Percentiles rank a stretch among this genome's conserved stretches.
phyloP scores from a whole-genome alignment of 495 filamentous ascomycete genomes.

The Annulohypoxylon stygium region DNA sequence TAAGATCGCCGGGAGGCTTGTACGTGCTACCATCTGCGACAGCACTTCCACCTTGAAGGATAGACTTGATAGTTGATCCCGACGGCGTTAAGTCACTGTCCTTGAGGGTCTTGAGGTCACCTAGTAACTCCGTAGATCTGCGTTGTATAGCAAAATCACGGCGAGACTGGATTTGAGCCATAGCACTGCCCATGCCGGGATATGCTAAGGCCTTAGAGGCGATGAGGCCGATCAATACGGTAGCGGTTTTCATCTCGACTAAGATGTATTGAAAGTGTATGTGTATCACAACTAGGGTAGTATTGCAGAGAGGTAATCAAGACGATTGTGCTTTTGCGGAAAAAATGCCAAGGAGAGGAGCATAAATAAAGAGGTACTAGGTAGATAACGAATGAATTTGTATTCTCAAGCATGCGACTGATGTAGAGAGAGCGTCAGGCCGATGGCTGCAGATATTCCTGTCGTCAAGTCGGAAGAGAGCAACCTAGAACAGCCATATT shows the following conservation, averaged over 20 bases:
- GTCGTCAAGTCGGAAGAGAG: slow-evolving; percentile 1
- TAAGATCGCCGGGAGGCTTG: slow-evolving; percentile 42
- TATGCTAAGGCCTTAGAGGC: slow-evolving; percentile 37
- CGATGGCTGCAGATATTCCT: slow-evolving; percentile 18
- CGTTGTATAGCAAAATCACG: slow-evolving; percentile 29
- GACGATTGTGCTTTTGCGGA: neutral
- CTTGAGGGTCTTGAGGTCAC: slow-evolving; percentile 49
- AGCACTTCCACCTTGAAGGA: slow-evolving; percentile 47
- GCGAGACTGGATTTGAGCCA: slow-evolving; percentile 44
- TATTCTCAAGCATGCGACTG: slow-evolving; percentile 21
- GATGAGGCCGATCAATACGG: slow-evolving; percentile 20
- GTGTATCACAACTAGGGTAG: slow-evolving; percentile 15
- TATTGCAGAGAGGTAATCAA: neutral
- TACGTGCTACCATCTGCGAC: slow-evolving; percentile 41
- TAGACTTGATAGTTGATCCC: slow-evolving; percentile 45
- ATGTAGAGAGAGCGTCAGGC: neutral
- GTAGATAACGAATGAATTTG: slow-evolving; percentile 18
- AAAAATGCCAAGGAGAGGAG: slow-evolving; percentile 2
- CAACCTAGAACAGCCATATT: neutral
- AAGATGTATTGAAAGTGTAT: neutral
- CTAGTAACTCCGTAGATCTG: slow-evolving; percentile 51
- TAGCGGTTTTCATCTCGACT: slow-evolving; percentile 30
- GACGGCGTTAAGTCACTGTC: slow-evolving; percentile 38
- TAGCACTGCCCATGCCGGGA: slow-evolving; percentile 48
- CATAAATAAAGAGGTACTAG: neutral